phyloP scores from a whole-genome alignment of 768 basidiomycete species.

The Mycena galericulata region DNA sequence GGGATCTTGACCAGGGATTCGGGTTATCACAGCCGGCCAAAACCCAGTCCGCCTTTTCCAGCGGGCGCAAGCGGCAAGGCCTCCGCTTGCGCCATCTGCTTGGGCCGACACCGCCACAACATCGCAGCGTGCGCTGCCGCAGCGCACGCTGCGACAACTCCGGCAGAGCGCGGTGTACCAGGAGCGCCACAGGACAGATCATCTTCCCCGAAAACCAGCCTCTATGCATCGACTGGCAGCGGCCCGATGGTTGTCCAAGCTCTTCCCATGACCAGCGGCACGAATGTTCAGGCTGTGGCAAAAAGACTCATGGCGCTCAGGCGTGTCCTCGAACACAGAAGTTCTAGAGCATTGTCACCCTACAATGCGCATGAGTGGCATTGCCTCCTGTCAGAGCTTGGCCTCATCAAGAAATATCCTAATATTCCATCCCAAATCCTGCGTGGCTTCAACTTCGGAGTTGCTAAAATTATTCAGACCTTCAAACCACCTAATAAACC shows the following conservation, averaged over 20 bases:
- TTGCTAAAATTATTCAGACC: neutral
- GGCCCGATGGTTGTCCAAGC: neutral
- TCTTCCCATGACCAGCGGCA: neutral
- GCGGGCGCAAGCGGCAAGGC: too few species aligned
- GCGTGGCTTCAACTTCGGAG: neutral
- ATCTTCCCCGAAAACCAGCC: too few species aligned
- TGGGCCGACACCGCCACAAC: neutral
- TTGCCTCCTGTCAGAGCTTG: neutral
- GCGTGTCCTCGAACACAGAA: neutral
- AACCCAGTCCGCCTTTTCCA: too few species aligned
- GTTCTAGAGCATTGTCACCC: neutral
- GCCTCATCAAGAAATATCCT: neutral
- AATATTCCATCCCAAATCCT: neutral
- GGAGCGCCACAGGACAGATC: too few species aligned
- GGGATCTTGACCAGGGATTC: too few species aligned
- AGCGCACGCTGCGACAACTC: too few species aligned
- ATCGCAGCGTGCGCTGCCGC: too few species aligned
- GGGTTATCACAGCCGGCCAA: too few species aligned
- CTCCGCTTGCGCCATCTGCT: neutral
- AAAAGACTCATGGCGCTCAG: neutral
- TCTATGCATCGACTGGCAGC: neutral
- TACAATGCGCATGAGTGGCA: neutral
- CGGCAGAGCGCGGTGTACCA: too few species aligned
- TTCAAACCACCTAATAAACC: neutral
- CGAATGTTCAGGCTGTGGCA: constrained; percentile 6